Percentiles rank a stretch among this genome's conserved stretches.
phyloP scores from a whole-genome alignment of 768 basidiomycete species.

The Tephrocybe sp. region DNA sequence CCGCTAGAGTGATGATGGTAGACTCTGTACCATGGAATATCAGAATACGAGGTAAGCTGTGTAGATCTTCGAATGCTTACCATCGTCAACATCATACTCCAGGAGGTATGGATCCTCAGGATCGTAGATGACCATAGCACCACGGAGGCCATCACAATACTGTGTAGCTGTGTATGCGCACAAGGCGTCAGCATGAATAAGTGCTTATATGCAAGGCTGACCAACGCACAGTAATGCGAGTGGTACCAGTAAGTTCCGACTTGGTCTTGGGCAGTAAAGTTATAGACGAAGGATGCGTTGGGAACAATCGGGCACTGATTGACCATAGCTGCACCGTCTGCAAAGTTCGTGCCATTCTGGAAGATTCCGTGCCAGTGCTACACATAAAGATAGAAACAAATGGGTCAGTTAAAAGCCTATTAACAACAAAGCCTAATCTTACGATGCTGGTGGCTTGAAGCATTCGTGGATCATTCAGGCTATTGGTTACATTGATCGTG shows the following conservation, averaged over 20 bases:
- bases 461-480: no score
- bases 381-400: no score
- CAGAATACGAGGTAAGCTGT: background rate
- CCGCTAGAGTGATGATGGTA: constrained; percentile 1
- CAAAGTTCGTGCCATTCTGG: background rate
- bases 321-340: background rate
- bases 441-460: no score
- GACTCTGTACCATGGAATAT: background rate
- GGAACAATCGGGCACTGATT: constrained; percentile 1
- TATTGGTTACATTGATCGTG: no score
- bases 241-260: constrained; percentile 1
- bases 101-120: background rate
- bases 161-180: background rate
- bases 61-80: background rate
- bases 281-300: background rate
- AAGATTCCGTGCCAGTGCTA: constrained; percentile 3
- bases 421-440: no score
- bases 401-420: no score
- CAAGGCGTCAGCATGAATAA: background rate
- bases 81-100: background rate
- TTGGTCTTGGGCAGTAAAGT: background rate
- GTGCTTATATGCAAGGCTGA: background rate
- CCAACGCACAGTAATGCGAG: background rate
- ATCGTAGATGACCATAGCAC: background rate
- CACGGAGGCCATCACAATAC: background rate